A percentile compares a stretch with the other conserved stretches of the same genome.
Evolutionary conservation across 768 basidiomycete genomes (phyloP).

Genomic region (Leccinum fibrillosum): DNA sequence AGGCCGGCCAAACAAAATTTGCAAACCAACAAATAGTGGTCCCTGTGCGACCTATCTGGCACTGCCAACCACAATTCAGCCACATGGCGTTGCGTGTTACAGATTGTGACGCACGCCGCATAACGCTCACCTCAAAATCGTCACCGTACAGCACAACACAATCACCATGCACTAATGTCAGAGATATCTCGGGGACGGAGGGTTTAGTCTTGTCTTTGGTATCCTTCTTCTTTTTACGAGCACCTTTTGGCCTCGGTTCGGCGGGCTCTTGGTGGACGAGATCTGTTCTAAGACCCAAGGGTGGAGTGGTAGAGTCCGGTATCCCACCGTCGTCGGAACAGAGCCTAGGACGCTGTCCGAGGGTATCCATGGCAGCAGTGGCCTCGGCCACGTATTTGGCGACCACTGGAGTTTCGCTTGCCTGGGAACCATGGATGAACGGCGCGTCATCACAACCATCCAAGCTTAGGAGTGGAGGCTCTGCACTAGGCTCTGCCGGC

Average conservation of each 20-base stretch:
- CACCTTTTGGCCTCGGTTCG: neutral
- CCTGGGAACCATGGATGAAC: neutral
- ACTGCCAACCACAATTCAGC: conserved; percentile 17
- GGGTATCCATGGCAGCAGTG: conserved; percentile 9
- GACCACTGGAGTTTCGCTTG: neutral
- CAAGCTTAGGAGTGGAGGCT: neutral
- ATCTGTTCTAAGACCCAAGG: neutral
- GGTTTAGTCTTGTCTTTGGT: conserved; percentile 17
- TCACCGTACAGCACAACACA: conserved; percentile 35
- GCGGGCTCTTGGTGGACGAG: neutral
- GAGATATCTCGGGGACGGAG: conserved; percentile 17
- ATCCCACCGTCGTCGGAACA: neutral
- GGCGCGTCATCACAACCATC: neutral
- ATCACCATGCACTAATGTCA: conserved; percentile 41
- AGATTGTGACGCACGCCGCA: neutral
- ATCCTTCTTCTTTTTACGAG: conserved; percentile 18
- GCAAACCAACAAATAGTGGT: conserved; percentile 30
- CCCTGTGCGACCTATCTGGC: conserved; percentile 27
- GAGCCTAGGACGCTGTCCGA: neutral
- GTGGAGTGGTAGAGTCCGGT: neutral
- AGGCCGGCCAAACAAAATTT: neutral
- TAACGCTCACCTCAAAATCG: conserved; percentile 39
- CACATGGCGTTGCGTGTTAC: neutral
- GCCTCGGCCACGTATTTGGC: neutral
- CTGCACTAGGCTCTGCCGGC: neutral